A percentile compares a stretch with the other conserved stretches of the same genome.
Evolutionary conservation across 495 filamentous ascomycete genomes (phyloP).

Genomic region (Aspergillus homomorphus): DNA sequence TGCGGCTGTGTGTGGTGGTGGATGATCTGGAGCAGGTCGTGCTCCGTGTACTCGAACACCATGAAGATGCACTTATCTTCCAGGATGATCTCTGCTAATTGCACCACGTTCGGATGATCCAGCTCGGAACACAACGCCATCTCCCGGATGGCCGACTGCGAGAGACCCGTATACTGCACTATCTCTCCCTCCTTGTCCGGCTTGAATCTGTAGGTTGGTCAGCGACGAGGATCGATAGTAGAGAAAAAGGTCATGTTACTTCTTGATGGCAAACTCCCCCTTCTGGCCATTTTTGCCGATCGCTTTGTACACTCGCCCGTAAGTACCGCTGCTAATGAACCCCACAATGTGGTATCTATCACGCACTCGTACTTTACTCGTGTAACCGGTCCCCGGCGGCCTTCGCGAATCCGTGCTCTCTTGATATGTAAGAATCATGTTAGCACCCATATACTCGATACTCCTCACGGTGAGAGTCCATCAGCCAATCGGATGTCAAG

Average conservation of each 20-base stretch:
- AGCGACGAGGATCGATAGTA: constrained; percentile 9
- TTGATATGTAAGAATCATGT: constrained; percentile 17
- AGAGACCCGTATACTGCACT: constrained; percentile 94
- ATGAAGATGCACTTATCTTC: constrained; percentile 99
- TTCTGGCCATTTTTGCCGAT: constrained; percentile 70
- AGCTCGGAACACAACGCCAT: constrained; percentile 98
- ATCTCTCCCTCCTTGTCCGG: constrained; percentile 97
- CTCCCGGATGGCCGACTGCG: constrained; percentile 93
- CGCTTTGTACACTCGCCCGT: constrained; percentile 97
- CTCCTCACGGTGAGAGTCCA: background rate
- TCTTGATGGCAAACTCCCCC: constrained; percentile 93
- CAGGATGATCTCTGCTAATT: constrained; percentile 90
- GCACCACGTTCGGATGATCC: constrained; percentile 83
- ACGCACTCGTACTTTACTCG: constrained; percentile 81
- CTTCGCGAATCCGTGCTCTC: constrained; percentile 42
- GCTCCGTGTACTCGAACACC: constrained; percentile 99
- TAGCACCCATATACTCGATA: constrained; percentile 1
- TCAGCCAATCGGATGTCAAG: constrained; percentile 1
- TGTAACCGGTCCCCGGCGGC: constrained; percentile 54
- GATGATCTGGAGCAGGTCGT: constrained; percentile 95
- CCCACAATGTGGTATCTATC: constrained; percentile 94
- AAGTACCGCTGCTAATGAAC: constrained; percentile 98
- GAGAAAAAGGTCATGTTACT: constrained; percentile 42
- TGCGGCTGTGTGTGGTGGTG: constrained; percentile 92
- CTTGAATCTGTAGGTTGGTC: constrained; percentile 71